Conservation (phyloP, 2,329 filamentous ascomycete species). For the Pseudogymnoascus sp. region DNA sequence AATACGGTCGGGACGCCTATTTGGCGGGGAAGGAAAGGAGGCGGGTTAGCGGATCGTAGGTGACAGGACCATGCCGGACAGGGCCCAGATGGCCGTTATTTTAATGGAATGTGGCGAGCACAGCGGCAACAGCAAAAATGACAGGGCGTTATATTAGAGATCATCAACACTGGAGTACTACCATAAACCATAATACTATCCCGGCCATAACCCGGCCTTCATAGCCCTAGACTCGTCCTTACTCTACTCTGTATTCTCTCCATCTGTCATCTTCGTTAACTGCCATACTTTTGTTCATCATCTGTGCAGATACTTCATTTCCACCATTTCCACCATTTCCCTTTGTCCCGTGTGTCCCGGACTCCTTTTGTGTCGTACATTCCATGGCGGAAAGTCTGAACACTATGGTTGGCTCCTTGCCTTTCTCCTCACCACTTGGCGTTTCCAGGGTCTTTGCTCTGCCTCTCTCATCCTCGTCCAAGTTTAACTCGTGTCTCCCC, state of each 20-base stretch:
- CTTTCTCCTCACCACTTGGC: constrained; percentile 4
- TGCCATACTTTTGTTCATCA: not conserved
- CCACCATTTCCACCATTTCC: not conserved
- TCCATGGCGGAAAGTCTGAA: not conserved
- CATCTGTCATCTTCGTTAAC: not conserved
- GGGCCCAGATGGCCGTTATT: not conserved
- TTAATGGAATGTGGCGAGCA: not conserved
- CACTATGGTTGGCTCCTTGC: not conserved
- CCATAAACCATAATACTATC: not conserved
- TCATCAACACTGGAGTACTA: not conserved
- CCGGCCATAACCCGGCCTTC: not conserved
- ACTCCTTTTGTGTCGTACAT: not conserved
- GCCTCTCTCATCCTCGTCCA: not conserved
- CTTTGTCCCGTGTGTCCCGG: not conserved
- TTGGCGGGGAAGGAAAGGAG: constrained; percentile 4
- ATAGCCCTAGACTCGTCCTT: not conserved
- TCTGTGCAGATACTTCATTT: not conserved
- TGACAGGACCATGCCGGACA: not conserved
- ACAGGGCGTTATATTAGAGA: not conserved
- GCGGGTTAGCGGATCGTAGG: not conserved
- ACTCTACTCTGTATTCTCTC: not conserved
- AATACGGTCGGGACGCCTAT: constrained; percentile 5
- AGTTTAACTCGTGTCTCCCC: not conserved
- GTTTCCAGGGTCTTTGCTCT: not conserved
- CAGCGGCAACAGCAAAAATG: not conserved